Conservation (phyloP, 2,329 filamentous ascomycete species). For the Aspergillus texensis region DNA sequence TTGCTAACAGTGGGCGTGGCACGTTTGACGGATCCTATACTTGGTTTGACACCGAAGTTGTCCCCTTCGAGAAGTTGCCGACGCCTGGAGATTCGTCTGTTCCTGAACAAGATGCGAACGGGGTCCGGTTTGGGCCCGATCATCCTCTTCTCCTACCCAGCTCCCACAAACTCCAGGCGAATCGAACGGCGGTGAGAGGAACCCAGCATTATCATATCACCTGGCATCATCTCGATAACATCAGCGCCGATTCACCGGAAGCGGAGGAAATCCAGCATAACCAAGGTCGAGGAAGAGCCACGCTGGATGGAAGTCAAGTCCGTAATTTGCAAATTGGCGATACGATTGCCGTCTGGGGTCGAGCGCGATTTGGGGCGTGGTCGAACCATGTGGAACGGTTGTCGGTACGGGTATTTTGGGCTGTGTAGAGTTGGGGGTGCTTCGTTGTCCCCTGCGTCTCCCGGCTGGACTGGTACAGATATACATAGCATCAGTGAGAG, state of each 20-base stretch:
- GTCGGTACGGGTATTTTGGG: conserved; percentile 41
- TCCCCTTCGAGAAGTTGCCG: conserved; percentile 27
- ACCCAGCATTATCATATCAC: conserved; percentile 31
- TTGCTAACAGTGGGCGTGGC: conserved; percentile 26
- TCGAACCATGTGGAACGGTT: conserved; percentile 35
- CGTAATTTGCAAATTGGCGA: conserved; percentile 40
- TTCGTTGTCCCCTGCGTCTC: not conserved
- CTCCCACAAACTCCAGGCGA: conserved; percentile 34
- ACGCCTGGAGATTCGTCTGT: conserved; percentile 19
- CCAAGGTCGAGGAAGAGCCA: conserved; percentile 38
- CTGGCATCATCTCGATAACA: conserved; percentile 40
- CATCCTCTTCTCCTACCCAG: conserved; percentile 34
- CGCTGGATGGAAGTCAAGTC: conserved; percentile 39
- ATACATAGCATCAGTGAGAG: not conserved
- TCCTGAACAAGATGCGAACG: not conserved
- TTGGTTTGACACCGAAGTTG: conserved; percentile 43
- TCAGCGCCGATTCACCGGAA: conserved; percentile 33
- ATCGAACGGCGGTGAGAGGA: conserved; percentile 24
- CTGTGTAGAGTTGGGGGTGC: conserved; percentile 23
- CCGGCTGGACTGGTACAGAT: not conserved
- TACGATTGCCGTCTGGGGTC: conserved; percentile 40
- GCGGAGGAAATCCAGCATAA: conserved; percentile 33
- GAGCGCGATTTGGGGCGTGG: conserved; percentile 43
- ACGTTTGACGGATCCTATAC: conserved; percentile 38
- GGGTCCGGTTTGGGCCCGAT: conserved; percentile 22